Conservation (phyloP, 495 filamentous ascomycete species). For the Neurospora terricola region DNA sequence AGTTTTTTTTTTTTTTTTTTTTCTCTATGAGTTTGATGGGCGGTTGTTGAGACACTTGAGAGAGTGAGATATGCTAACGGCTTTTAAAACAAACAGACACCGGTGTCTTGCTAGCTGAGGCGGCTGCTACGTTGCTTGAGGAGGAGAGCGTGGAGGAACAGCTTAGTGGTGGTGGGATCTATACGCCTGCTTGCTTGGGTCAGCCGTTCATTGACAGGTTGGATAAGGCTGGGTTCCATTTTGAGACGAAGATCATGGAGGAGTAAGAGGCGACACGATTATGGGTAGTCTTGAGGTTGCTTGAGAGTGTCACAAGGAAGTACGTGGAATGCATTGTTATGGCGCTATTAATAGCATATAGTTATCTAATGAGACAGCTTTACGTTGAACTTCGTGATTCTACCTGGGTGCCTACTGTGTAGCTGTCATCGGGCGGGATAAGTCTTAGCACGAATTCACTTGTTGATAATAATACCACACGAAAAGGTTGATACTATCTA, state of each 20-base stretch:
- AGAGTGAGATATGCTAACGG: conserved; percentile 8
- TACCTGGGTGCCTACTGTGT: neutral
- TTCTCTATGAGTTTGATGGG: too few species aligned
- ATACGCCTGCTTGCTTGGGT: conserved; percentile 77
- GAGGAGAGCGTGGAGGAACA: conserved; percentile 38
- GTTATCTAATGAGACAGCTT: neutral
- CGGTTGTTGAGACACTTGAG: neutral
- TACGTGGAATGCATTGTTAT: neutral
- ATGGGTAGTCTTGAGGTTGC: neutral
- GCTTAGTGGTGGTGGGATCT: conserved; percentile 53
- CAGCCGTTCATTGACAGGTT: conserved; percentile 66
- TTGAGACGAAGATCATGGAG: conserved; percentile 42
- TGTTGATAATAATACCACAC: neutral
- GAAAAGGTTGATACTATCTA: neutral
- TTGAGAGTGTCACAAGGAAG: neutral
- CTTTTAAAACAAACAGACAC: conserved; percentile 39
- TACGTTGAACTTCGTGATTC: neutral
- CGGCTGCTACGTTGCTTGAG: conserved; percentile 58
- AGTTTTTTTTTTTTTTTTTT: conserved; percentile 17
- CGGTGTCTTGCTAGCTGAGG: conserved; percentile 56
- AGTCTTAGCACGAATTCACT: neutral
- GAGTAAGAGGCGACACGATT: neutral
- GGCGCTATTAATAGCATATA: neutral
- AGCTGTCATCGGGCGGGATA: neutral
- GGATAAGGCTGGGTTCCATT: conserved; percentile 49